A percentile compares a stretch with the other conserved stretches of the same genome.
Conservation (phyloP, 441 rosid genomes). For the Melastoma candidum region DNA sequence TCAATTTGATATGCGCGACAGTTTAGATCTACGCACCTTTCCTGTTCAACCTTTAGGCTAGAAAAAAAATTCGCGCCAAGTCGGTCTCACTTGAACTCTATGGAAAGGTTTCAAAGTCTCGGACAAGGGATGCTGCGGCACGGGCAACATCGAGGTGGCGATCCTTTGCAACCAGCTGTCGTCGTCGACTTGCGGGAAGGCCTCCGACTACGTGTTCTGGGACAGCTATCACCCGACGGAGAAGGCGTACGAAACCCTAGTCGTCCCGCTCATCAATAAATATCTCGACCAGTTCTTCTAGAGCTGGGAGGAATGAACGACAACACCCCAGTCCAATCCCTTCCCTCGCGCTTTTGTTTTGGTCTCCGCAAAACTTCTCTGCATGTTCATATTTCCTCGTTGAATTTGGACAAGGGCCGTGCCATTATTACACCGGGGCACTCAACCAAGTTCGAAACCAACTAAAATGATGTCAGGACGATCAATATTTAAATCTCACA, state of each 20-base stretch:
- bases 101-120: slow-evolving; percentile 24
- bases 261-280: slow-evolving; percentile 14
- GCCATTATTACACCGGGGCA: no score
- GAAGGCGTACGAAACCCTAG: slow-evolving; percentile 26
- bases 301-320: background rate
- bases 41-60: no score
- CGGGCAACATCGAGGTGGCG: slow-evolving; percentile 37
- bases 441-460: no score
- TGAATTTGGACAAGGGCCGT: no score
- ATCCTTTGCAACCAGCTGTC: slow-evolving; percentile 27
- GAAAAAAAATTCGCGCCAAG: background rate
- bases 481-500: no score
- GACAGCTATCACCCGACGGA: slow-evolving; percentile 52
- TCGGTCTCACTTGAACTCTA: background rate
- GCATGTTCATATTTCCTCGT: no score
- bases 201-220: slow-evolving; percentile 35
- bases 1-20: background rate
- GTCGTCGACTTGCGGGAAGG: slow-evolving; percentile 24
- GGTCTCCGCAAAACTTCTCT: no score
- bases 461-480: background rate
- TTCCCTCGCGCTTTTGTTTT: no score
- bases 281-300: slow-evolving; percentile 14
- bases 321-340: no score
- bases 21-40: no score
- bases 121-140: slow-evolving; percentile 41